Conservation (phyloP, 2,329 filamentous ascomycete genomes). For the Metarhizium sp. region DNA sequence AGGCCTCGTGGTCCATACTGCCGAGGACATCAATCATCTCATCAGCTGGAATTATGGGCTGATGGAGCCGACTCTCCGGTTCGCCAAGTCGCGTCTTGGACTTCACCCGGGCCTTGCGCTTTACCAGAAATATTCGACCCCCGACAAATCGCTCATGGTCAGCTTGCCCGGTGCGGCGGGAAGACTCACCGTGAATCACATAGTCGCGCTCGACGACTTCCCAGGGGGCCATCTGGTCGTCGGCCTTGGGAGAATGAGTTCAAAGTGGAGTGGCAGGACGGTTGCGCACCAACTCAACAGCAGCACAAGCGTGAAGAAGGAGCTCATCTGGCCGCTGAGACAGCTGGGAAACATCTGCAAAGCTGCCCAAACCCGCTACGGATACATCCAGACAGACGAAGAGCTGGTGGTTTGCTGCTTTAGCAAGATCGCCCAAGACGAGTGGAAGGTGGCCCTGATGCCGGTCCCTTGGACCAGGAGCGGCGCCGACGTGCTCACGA, state of each 20-base stretch:
- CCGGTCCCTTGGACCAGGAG: not conserved
- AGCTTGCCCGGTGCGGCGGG: not conserved
- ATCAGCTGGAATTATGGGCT: not conserved
- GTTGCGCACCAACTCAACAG: not conserved
- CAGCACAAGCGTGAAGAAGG: not conserved
- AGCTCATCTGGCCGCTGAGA: not conserved
- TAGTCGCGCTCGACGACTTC: not conserved
- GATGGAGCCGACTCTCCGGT: not conserved
- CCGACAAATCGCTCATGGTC: not conserved
- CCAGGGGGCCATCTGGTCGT: not conserved
- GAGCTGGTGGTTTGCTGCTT: not conserved
- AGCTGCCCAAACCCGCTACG: no score
- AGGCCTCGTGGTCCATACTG: not conserved
- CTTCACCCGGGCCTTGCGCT: not conserved
- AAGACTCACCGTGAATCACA: not conserved
- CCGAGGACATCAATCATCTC: not conserved
- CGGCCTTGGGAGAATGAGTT: not conserved
- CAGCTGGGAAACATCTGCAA: no score
- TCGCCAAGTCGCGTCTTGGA: not conserved
- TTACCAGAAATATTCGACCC: no score
- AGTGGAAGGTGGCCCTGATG: not conserved
- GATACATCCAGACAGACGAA: no score
- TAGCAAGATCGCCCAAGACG: no score
- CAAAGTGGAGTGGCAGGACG: not conserved
- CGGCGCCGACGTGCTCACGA: not conserved